phyloP scores from a whole-genome alignment of 2,329 filamentous ascomycete genomes.

The Hypocrella siamensis region DNA sequence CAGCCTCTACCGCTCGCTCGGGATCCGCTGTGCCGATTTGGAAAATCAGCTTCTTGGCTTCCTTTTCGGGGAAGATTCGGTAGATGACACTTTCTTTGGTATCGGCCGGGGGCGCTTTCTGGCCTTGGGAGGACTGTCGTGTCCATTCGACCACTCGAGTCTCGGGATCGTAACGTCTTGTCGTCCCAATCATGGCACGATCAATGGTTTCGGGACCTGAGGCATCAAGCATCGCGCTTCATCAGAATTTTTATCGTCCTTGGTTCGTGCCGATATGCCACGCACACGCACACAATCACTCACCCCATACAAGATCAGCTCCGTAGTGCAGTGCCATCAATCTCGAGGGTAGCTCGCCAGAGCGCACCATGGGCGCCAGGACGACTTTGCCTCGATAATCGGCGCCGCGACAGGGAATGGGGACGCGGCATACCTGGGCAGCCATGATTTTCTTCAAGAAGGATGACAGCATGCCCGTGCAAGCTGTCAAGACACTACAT shows the following conservation, averaged over 20 bases:
- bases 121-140: constrained; percentile 55
- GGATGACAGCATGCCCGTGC: constrained; percentile 15
- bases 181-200: constrained; percentile 76
- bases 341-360: constrained; percentile 85
- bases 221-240: too few relatives aligned
- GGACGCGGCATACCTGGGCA: constrained; percentile 47
- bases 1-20: constrained; percentile 67
- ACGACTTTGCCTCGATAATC: constrained; percentile 91
- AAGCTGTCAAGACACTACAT: background rate
- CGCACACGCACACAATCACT: constrained; percentile 7
- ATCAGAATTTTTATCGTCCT: too few relatives aligned
- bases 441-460: constrained; percentile 39
- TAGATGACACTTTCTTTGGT: constrained; percentile 59
- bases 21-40: constrained; percentile 84
- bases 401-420: constrained; percentile 75
- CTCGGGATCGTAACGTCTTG: constrained; percentile 56
- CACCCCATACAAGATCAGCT: constrained; percentile 91
- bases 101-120: constrained; percentile 38
- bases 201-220: constrained; percentile 94
- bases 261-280: too few relatives aligned
- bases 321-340: constrained; percentile 85
- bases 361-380: constrained; percentile 93
- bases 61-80: constrained; percentile 62
- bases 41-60: constrained; percentile 66
- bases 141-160: constrained; percentile 77